Base-by-base conservation (phyloP, 805 yeast genomes). In the Cyberlindnera veronae region DNA sequence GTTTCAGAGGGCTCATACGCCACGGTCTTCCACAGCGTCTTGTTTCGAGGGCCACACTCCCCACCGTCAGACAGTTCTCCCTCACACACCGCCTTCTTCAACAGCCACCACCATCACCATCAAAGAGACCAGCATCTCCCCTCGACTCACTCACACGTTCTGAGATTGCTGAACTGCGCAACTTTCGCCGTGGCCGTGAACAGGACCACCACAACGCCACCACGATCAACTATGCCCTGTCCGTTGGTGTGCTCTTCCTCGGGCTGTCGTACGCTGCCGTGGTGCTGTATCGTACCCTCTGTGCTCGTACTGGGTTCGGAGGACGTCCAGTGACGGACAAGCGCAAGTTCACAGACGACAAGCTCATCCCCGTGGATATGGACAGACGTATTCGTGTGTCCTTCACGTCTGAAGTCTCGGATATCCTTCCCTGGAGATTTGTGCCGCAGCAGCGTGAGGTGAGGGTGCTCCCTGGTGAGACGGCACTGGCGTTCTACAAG, bases 261-360 rank as follows among this genome's bases (percentile, higher is more conserved):
- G 86, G 95, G 0, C 67, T 91, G 6, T 75, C 95, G 0, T 93
- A 88, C 63, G 85, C 89, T 9, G 86, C 96, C 1, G 99, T 93
- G 15, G 98, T 98, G 5, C 66, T 93, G 6, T 93, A 93, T 62
- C 69, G 97, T 50, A 88, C 90, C 8, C 72, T 93, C 22, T 93
- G 99, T 69, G 86, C 90, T 53, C 76, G 95, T 62, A 90, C 97
- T 0, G 99, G 99, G 0, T 93, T 84, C 76, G 96, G 91, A 36
- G 99, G 99, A 30, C 81, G 84, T 8, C 98, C 98, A 10, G 84
- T 90, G 53, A 90, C 97, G 0, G 98, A 93, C 58, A 63, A 70
- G 32, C 61, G 80, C 10, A 79, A 76, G 53, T 86, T 93, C 63
- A 86, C 96, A 1, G 79, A 88, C 17, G 98, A 91, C 58, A 85